These are phyloP conservation scores for Cytospora paraplurivora DNA, from an alignment of 2,329 filamentous ascomycete species.

Conservation along the genomic window DNA sequence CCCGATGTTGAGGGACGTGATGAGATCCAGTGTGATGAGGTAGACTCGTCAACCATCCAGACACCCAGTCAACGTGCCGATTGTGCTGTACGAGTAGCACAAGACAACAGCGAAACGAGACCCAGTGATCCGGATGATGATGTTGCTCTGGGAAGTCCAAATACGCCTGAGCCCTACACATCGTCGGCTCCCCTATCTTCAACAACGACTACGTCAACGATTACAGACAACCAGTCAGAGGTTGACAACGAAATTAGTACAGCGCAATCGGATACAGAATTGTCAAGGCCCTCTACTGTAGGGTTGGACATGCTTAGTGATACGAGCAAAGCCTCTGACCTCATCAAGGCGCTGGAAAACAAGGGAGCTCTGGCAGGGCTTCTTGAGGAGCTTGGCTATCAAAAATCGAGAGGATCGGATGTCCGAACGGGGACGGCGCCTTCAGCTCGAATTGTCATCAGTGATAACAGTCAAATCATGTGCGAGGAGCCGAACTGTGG, in stretches of 20 bases:
- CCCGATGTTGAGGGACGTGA: background rate
- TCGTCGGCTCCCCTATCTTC: background rate
- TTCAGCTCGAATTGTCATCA: conserved; percentile 10
- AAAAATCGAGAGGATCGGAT: conserved; percentile 26
- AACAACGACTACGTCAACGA: background rate
- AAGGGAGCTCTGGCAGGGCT: conserved; percentile 39
- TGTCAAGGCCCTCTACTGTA: background rate
- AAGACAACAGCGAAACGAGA: background rate
- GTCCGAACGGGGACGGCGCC: conserved; percentile 30
- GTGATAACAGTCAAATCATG: conserved; percentile 28
- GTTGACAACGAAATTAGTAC: background rate
- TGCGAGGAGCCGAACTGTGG: conserved; percentile 38
- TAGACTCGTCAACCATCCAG: background rate
- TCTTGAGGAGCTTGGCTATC: conserved; percentile 35
- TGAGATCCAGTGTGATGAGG: background rate
- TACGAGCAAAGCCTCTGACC: conserved; percentile 13
- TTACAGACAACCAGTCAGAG: background rate
- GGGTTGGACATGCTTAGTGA: conserved; percentile 2
- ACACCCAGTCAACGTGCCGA: background rate
- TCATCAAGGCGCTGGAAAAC: conserved; percentile 32
- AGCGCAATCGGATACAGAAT: background rate
- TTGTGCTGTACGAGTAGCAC: background rate
- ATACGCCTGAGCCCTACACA: background rate
- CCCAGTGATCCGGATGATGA: background rate
- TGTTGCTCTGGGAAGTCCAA: background rate